Evolutionary conservation across 1,284 basidiomycete genomes (phyloP).

Genomic region (Microbotryomycetes sp.): DNA sequence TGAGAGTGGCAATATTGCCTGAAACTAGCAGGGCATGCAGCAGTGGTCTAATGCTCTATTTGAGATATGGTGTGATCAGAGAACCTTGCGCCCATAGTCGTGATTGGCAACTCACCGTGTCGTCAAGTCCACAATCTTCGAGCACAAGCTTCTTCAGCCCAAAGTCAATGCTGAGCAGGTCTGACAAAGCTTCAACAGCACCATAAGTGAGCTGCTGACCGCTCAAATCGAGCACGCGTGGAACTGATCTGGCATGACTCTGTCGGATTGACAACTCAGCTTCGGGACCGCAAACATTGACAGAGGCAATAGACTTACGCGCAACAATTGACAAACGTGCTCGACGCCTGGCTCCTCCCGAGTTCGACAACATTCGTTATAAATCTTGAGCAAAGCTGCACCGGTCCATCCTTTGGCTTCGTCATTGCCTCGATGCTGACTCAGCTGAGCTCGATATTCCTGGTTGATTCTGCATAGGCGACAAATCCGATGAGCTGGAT

Average conservation of each 20-base stretch:
- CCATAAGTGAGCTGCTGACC: slow-evolving; percentile 64
- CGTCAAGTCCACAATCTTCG: slow-evolving; percentile 71
- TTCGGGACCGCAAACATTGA: slow-evolving; percentile 16
- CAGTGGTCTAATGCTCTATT: slow-evolving; percentile 74
- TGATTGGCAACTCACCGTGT: slow-evolving; percentile 53
- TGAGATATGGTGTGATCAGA: background rate
- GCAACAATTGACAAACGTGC: slow-evolving; percentile 61
- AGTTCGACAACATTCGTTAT: slow-evolving; percentile 68
- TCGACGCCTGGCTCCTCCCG: slow-evolving; percentile 64
- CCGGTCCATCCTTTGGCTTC: slow-evolving; percentile 66
- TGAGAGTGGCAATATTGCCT: slow-evolving; percentile 71
- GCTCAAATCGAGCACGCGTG: slow-evolving; percentile 63
- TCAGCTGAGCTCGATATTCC: slow-evolving; percentile 57
- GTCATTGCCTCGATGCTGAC: slow-evolving; percentile 54
- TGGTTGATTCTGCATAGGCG: slow-evolving; percentile 49
- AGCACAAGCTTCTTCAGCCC: slow-evolving; percentile 73
- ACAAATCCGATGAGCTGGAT: no score
- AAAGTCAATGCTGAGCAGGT: slow-evolving; percentile 84
- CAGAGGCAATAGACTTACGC: slow-evolving; percentile 49
- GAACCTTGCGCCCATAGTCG: background rate
- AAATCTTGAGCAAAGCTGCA: slow-evolving; percentile 71
- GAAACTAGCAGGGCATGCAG: slow-evolving; percentile 84
- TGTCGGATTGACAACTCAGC: slow-evolving; percentile 23
- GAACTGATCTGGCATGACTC: slow-evolving; percentile 49
- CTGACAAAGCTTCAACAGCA: slow-evolving; percentile 70